Evolutionary conservation across 352 stramenopile genomes (phyloP), one percentile per base, ranked within the genome.

Genomic region (Globisporangium megalacanthum): DNA sequence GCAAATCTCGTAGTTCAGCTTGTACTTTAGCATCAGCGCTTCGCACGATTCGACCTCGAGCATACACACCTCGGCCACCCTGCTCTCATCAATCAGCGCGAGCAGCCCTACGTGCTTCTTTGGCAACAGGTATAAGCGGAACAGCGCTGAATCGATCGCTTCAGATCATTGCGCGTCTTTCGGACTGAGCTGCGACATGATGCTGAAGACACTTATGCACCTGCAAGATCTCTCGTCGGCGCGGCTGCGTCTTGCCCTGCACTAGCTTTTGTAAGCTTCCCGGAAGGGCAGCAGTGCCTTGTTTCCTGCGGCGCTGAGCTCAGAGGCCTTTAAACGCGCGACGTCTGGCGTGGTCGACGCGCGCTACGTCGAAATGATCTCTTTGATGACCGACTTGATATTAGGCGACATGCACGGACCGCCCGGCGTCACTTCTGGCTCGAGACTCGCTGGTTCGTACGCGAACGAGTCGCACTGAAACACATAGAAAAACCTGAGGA

Each of bases 401-500:
- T 95, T 79, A 0, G 85, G 85, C 3, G 82, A 78, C 9, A 83
- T 76, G 61, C 76, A 89, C 45, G 56, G 71, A 20, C 85, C 85
- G 52, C 85, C 81, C 2, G 85, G 85, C 0, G 93, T 68, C 29
- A 95, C 85, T 54, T 95, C 85, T 0, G 85, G 77, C 57, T 92
- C 93, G 22, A 95, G 68, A 15, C 92, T 73, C 29, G 81, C 70
- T 0, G 85, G 85, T 58, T 95, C 85, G 48, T 93, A 95, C 5
- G 85, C 82, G 62, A 95, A 95, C 41, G 77, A 89, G 1, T 74
- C 59, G 53, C 82, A 91, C 65, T 92, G 82, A 11, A 81, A 76
- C 33, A 92, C 83, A 8, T 83, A 83, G 56, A 93, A 95, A 64
- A 95, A 95, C 11, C 81, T 77, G 33, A 95, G 82, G 60, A 89